Conservation (phyloP, 148 eudicot genomes). For the Silene uniflora region DNA sequence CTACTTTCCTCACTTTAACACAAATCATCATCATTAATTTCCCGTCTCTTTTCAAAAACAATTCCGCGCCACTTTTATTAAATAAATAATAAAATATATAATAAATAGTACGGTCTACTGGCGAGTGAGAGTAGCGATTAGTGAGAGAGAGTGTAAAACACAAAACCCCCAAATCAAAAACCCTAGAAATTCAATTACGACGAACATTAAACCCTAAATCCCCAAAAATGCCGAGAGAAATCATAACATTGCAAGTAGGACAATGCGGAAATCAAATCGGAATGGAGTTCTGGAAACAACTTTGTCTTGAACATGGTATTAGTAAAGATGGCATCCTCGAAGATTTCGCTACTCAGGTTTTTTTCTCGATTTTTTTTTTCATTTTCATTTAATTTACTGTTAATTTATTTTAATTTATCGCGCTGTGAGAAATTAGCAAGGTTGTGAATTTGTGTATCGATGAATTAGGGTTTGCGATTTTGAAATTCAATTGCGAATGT, state of each 20-base stretch:
- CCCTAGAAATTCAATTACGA: constrained; percentile 33
- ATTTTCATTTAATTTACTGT: not conserved
- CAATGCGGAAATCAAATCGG: constrained; percentile 99
- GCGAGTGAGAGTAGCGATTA: constrained; percentile 14
- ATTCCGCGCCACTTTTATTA: constrained; percentile 18
- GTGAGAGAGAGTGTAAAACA: not conserved
- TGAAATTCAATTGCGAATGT: not conserved
- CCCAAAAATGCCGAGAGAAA: constrained; percentile 78
- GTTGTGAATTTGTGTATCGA: no score
- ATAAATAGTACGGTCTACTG: no score
- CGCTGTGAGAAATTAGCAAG: no score
- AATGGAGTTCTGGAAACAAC: constrained; percentile 98
- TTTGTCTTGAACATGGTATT: constrained; percentile 91
- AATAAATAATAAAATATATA: constrained; percentile 12
- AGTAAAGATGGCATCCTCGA: constrained; percentile 92
- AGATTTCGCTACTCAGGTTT: constrained; percentile 93
- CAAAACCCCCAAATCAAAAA: not conserved
- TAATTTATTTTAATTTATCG: no score
- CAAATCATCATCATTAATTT: not conserved
- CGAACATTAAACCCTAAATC: not conserved
- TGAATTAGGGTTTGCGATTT: not conserved
- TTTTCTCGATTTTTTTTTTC: not conserved
- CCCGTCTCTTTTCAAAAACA: constrained; percentile 38
- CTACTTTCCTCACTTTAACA: not conserved
- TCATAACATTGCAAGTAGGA: constrained; percentile 86